Evolutionary conservation across 345 rosid genomes (phyloP).

Genomic region (Cardamine occulta): DNA sequence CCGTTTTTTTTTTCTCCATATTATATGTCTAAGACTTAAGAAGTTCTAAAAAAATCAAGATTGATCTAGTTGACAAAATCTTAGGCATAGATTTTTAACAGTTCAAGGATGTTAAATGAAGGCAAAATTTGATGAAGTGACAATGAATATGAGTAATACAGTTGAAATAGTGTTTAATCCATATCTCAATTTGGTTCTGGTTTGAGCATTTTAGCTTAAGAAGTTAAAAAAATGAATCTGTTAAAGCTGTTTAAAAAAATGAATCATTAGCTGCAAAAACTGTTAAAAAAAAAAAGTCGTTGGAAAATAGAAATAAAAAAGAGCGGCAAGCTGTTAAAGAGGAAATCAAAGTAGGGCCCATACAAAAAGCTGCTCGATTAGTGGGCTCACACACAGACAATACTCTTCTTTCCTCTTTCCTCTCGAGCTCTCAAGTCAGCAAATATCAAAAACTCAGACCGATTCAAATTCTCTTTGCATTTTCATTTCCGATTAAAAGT

Average conservation of each 20-base stretch:
- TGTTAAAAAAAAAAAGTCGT: constrained; percentile 11
- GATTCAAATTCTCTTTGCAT: constrained; percentile 30
- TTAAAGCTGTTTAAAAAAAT: not conserved
- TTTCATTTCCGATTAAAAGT: not conserved
- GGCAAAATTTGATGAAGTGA: not conserved
- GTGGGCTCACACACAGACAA: constrained; percentile 34
- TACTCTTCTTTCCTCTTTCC: not conserved
- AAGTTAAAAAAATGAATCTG: not conserved
- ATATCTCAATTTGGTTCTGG: not conserved
- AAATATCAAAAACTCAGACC: constrained; percentile 25
- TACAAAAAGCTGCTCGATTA: constrained; percentile 12
- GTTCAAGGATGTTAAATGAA: not conserved
- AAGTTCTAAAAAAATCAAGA: not conserved
- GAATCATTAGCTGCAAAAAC: not conserved
- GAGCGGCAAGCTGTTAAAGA: constrained; percentile 33
- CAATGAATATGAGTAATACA: not conserved
- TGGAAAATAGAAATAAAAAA: not conserved
- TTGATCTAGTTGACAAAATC: not conserved
- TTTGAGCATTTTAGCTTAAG: not conserved
- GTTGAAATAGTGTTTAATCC: not conserved
- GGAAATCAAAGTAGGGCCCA: constrained; percentile 20
- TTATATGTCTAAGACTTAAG: not conserved
- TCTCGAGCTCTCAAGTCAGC: constrained; percentile 28
- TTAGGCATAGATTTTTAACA: not conserved
- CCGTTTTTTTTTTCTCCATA: not conserved